A percentile compares a stretch with the other conserved stretches of the same genome.
Conservation (phyloP, 805 yeast species). For the Clavispora asparagi region DNA sequence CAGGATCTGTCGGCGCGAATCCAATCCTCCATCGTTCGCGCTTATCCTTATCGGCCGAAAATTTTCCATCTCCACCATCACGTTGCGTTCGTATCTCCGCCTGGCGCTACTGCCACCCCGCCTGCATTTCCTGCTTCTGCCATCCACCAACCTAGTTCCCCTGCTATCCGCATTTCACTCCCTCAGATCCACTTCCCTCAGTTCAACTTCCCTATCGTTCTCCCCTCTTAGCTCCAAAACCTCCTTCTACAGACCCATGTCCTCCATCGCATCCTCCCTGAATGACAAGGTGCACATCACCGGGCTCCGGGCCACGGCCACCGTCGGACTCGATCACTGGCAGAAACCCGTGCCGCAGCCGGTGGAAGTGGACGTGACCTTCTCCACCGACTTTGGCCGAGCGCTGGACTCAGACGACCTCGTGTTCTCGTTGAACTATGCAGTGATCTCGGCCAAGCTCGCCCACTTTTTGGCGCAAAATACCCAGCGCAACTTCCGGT, state of each 20-base stretch:
- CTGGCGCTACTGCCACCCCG: background rate
- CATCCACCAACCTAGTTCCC: background rate
- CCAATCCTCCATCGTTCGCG: background rate
- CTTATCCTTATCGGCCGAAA: background rate
- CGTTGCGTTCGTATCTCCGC: slow-evolving; percentile 1
- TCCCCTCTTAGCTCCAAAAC: background rate
- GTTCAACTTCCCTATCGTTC: background rate
- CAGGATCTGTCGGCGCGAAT: background rate
- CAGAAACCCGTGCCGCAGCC: slow-evolving; percentile 63
- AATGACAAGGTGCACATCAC: slow-evolving; percentile 44
- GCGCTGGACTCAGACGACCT: slow-evolving; percentile 84
- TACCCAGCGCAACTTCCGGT: slow-evolving; percentile 35
- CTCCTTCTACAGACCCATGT: no score
- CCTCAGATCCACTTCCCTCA: background rate
- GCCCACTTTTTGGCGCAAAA: slow-evolving; percentile 43
- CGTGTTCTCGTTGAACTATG: slow-evolving; percentile 80
- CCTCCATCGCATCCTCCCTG: slow-evolving; percentile 7
- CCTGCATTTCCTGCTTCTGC: background rate
- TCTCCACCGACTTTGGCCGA: slow-evolving; percentile 60
- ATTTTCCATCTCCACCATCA: background rate
- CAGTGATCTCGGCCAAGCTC: slow-evolving; percentile 70
- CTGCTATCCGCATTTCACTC: background rate
- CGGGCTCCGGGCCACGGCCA: slow-evolving; percentile 55
- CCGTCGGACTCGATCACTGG: slow-evolving; percentile 76
- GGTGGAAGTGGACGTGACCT: slow-evolving; percentile 50